A percentile compares a stretch with the other conserved stretches of the same genome.
phyloP scores from a whole-genome alignment of 306 rosid species.

The Sesbania bispinosa region DNA sequence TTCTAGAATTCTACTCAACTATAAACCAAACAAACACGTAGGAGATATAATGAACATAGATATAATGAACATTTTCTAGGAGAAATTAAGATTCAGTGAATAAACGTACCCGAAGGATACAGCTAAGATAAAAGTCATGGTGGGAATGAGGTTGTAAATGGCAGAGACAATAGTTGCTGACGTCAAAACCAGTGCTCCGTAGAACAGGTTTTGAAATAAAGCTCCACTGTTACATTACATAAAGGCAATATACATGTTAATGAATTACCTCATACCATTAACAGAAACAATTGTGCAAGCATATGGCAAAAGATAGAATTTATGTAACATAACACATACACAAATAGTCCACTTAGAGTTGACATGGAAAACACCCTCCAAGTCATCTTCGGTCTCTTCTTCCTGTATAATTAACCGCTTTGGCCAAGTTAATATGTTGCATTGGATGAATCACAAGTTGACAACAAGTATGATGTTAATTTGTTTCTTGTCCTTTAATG shows the following conservation, averaged over 20 bases:
- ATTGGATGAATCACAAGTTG: no score
- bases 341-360: conserved; percentile 57
- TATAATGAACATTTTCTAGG: background rate
- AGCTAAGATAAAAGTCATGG: conserved; percentile 33
- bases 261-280: background rate
- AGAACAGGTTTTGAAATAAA: conserved; percentile 35
- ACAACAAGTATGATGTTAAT: no score
- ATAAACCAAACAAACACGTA: no score
- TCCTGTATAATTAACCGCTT: conserved; percentile 28
- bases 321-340: conserved; percentile 34
- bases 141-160: conserved; percentile 33
- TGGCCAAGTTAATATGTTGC: no score
- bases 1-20: no score
- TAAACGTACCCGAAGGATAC: conserved; percentile 20
- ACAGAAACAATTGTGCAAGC: background rate
- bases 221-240: conserved; percentile 19
- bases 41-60: no score
- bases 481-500: no score
- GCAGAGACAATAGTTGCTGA: conserved; percentile 36
- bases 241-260: background rate
- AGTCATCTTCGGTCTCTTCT: conserved; percentile 44
- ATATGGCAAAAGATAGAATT: background rate
- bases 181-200: conserved; percentile 10
- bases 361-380: conserved; percentile 43
- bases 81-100: background rate